These are phyloP conservation scores for Myxozyma neglecta DNA, from an alignment of 805 yeast genomes.

Conservation along the genomic window DNA sequence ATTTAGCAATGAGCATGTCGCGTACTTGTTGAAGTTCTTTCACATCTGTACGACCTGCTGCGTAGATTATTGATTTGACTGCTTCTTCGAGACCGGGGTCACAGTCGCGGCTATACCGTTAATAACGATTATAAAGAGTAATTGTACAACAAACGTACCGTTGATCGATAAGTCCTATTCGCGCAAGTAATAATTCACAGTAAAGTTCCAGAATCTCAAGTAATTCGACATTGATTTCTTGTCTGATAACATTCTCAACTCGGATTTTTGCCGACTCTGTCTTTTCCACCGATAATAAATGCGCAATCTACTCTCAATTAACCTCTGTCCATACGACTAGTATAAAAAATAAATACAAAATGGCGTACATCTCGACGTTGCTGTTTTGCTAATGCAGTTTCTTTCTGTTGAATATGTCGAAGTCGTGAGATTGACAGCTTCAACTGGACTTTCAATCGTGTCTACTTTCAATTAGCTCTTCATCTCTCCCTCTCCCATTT, in stretches of 20 bases:
- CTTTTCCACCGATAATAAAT: slow-evolving; percentile 64
- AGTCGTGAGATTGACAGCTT: slow-evolving; percentile 73
- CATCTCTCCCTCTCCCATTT: neutral
- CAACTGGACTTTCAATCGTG: slow-evolving; percentile 39
- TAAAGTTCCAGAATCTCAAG: slow-evolving; percentile 77
- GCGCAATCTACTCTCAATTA: slow-evolving; percentile 52
- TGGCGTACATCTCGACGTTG: slow-evolving; percentile 58
- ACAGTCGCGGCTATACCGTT: slow-evolving; percentile 37
- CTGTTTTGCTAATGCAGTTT: slow-evolving; percentile 71
- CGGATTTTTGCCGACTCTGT: slow-evolving; percentile 80
- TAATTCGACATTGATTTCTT: slow-evolving; percentile 76
- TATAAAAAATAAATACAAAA: neutral
- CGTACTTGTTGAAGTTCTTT: slow-evolving; percentile 64
- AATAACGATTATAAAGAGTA: neutral
- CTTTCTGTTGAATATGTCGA: slow-evolving; percentile 70
- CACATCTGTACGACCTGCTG: slow-evolving; percentile 72
- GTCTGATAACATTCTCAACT: slow-evolving; percentile 80
- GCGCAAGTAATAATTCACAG: slow-evolving; percentile 76
- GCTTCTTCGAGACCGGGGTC: slow-evolving; percentile 74
- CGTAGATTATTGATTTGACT: slow-evolving; percentile 63
- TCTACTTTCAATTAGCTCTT: slow-evolving; percentile 5
- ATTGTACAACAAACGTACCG: slow-evolving; percentile 21
- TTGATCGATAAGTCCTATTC: slow-evolving; percentile 61
- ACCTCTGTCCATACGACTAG: neutral
- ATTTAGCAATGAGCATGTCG: slow-evolving; percentile 61